Base-by-base conservation (phyloP, 148 eudicot species). In the Bassia scoparia region DNA sequence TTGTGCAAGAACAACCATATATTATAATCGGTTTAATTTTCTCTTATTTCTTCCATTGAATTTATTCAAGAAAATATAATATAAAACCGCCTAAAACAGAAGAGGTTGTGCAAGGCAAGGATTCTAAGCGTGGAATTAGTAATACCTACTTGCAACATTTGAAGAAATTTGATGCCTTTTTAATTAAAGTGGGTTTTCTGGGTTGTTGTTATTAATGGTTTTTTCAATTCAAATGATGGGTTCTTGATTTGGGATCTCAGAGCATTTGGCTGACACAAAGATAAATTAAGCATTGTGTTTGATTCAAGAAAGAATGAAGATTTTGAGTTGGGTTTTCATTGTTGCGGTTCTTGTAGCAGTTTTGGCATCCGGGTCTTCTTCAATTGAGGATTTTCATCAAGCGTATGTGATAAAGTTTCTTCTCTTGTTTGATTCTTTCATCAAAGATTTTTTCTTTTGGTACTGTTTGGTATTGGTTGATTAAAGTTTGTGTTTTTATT, bases 321-420 rank as follows among this genome's bases (percentile, higher is more conserved):
- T 80, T 78, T 81, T 54, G 70, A 75, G 77, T 38, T 80, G 89
- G 87, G 83, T 77, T 54, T 68, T 70, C 30, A 71, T 74, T 65
- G 43, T 82, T 80, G 84, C 62, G 76, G 16, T 80, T 55, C 56
- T 74, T 55, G 49, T 81, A 27, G 54, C 76, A 33, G 44, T 80
- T 55, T 77, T 78, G 34, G 68, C 79, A 81, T 74, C 67, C 79
- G 87, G 86, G 81, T 78, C 85, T 33, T 76, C 70, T 21, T 77
- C 90, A 26, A 72, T 84, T 77, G 87, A 87, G 37, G 83, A 86
- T 86, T 78, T 86, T 31, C 82, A 79, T 70, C 88, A 83, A 87
- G 89, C 97, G 97, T 91, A 81, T 80, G 91, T 83, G 24, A 18
- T 23, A 59, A 70, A 37, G n/a, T 43, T 81, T 38, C 37, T 43